A percentile compares a stretch with the other conserved stretches of the same genome.
phyloP scores from a whole-genome alignment of 2,329 filamentous ascomycete genomes.

The Apiospora malaysiana region DNA sequence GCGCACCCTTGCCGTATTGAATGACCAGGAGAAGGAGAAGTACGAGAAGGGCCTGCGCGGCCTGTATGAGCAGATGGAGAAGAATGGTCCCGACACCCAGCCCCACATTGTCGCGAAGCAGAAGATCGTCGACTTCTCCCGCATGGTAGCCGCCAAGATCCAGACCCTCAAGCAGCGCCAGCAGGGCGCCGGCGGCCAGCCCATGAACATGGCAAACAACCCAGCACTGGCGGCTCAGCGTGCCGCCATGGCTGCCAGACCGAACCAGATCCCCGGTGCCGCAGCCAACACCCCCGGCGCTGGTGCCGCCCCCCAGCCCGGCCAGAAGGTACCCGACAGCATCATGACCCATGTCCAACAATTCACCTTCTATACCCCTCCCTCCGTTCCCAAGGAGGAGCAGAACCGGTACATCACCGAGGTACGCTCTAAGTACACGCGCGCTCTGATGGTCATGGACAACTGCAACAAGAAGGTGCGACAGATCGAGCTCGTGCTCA shows the following conservation, averaged over 20 bases:
- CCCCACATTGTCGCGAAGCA: conserved; percentile 58
- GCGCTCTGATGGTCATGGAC: conserved; percentile 37
- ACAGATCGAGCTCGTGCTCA: conserved; percentile 33
- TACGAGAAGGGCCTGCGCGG: conserved; percentile 62
- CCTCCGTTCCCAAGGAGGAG: conserved; percentile 28
- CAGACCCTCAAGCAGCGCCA: conserved; percentile 39
- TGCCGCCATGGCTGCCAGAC: conserved; percentile 7
- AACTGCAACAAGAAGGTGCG: conserved; percentile 26
- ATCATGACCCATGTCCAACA: conserved; percentile 36
- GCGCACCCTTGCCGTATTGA: conserved; percentile 55
- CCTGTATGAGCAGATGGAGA: conserved; percentile 58
- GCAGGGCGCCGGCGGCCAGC: conserved; percentile 25
- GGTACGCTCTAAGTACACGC: conserved; percentile 33
- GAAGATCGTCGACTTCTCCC: conserved; percentile 67
- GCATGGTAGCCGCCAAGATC: conserved; percentile 60
- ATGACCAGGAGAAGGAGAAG: conserved; percentile 60
- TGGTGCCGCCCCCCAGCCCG: neutral
- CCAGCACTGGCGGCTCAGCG: conserved; percentile 21
- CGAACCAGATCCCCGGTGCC: neutral
- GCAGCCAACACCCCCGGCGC: neutral
- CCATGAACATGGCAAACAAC: neutral
- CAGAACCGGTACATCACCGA: conserved; percentile 30
- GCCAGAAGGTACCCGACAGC: conserved; percentile 28
- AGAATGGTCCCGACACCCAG: conserved; percentile 50
- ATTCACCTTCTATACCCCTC: conserved; percentile 30